Conservation (phyloP, 176 grass and related monocot genomes). For the Oryza glumipatula region DNA sequence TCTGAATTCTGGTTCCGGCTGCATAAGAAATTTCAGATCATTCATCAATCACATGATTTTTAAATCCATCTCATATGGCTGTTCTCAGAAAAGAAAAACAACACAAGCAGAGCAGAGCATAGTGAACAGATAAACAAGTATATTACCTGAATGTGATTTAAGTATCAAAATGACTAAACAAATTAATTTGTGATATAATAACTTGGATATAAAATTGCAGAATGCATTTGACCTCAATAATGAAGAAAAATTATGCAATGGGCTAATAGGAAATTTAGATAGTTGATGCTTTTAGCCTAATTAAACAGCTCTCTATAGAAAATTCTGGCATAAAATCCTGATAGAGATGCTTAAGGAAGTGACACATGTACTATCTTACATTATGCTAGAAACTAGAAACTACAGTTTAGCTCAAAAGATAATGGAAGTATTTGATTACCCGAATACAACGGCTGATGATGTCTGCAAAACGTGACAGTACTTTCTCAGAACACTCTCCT, state of each 20-base stretch:
- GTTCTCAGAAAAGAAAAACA: conserved; percentile 17
- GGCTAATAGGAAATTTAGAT: not conserved
- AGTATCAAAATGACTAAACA: conserved; percentile 8
- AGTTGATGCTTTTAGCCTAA: conserved; percentile 17
- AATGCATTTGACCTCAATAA: not conserved
- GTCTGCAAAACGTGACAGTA: conserved; percentile 74
- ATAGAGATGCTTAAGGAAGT: conserved; percentile 25
- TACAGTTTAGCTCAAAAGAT: conserved; percentile 7
- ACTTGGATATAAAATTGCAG: not conserved
- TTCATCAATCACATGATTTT: conserved; percentile 28
- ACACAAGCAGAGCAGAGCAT: not conserved
- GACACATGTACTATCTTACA: conserved; percentile 1
- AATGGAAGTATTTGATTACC: conserved; percentile 49
- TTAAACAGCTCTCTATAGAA: conserved; percentile 24
- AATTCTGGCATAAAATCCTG: conserved; percentile 12
- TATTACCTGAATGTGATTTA: not conserved
- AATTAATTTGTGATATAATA: conserved; percentile 3
- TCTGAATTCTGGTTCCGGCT: conserved; percentile 68
- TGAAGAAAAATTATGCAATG: conserved; percentile 18
- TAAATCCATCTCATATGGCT: conserved; percentile 1
- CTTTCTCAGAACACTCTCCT: conserved; percentile 60
- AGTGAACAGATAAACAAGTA: conserved; percentile 18
- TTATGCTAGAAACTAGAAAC: conserved; percentile 26
- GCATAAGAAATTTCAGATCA: conserved; percentile 51
- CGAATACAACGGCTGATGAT: conserved; percentile 76